Evolutionary conservation across 2,329 filamentous ascomycete species (phyloP).

Genomic region (Sarocladiaceae sp.): DNA sequence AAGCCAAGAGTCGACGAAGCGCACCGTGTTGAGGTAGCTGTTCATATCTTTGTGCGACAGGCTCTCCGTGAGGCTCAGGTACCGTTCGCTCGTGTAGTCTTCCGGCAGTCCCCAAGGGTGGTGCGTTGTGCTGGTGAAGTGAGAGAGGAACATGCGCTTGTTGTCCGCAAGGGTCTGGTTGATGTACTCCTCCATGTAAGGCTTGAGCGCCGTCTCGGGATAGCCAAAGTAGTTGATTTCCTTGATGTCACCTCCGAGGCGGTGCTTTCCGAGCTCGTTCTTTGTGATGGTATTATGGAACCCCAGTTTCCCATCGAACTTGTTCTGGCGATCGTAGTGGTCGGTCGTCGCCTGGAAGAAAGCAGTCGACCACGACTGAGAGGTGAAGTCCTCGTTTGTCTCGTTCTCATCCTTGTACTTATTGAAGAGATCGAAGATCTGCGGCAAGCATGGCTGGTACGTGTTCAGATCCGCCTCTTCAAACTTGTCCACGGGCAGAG

Average conservation of each 20-base stretch:
- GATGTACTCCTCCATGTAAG: conserved; percentile 30
- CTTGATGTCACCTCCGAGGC: conserved; percentile 9
- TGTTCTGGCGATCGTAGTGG: conserved; percentile 14
- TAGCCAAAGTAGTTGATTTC: conserved; percentile 36
- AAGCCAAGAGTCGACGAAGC: conserved; percentile 32
- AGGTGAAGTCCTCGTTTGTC: conserved; percentile 12
- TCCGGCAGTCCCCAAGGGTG: conserved; percentile 35
- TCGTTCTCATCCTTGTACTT: conserved; percentile 12
- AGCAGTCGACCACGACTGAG: conserved; percentile 13
- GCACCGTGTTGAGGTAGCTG: conserved; percentile 34
- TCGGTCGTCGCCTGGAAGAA: conserved; percentile 16
- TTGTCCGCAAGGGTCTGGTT: conserved; percentile 20
- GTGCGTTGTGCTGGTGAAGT: conserved; percentile 31
- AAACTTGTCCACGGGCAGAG: conserved; percentile 28
- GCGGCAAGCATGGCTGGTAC: conserved; percentile 32
- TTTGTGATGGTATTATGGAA: conserved; percentile 16
- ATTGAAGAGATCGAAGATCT: conserved; percentile 16
- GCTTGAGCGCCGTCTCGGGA: conserved; percentile 32
- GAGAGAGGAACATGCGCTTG: conserved; percentile 26
- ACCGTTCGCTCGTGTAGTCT: conserved; percentile 21
- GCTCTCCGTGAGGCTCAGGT: conserved; percentile 17
- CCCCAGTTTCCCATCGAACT: conserved; percentile 16
- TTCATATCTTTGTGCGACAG: conserved; percentile 21
- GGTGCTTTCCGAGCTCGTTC: conserved; percentile 7
- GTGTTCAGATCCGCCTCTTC: conserved; percentile 27